A percentile compares a stretch with the other conserved stretches of the same genome.
phyloP scores from a whole-genome alignment of 768 basidiomycete genomes.

The Russula griseocarnosa region DNA sequence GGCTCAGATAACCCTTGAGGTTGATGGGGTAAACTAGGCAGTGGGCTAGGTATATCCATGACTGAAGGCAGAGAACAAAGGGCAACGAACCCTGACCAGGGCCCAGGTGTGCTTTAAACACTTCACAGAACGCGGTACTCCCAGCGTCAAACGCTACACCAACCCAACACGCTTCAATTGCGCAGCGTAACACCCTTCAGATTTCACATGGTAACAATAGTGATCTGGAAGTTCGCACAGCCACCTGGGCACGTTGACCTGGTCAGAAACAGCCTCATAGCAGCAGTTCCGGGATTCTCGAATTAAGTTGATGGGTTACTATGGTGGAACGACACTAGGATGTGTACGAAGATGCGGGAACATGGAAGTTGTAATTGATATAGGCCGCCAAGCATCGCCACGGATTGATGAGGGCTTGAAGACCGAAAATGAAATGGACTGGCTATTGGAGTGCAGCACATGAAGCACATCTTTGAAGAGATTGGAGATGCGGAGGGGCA shows the following conservation, averaged over 20 bases:
- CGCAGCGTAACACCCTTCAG: not conserved
- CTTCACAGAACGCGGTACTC: not conserved
- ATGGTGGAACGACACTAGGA: constrained; percentile 25
- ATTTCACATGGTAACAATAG: too few relatives aligned
- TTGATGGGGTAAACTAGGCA: not conserved
- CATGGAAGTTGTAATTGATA: constrained; percentile 15
- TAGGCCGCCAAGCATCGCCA: constrained; percentile 7
- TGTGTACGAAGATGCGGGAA: constrained; percentile 29
- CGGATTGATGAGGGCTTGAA: constrained; percentile 20
- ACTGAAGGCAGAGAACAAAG: not conserved
- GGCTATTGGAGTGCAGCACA: constrained; percentile 17
- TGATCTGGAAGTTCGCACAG: not conserved
- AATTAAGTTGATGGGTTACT: not conserved
- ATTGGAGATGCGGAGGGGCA: constrained; percentile 25
- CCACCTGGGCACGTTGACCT: not conserved
- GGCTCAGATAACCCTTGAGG: not conserved
- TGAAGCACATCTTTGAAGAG: constrained; percentile 29
- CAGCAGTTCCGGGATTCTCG: not conserved
- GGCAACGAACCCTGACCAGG: not conserved
- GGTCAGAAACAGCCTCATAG: not conserved
- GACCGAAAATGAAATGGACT: constrained; percentile 15
- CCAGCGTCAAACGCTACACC: not conserved
- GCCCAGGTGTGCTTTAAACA: not conserved
- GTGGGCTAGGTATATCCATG: too few relatives aligned
- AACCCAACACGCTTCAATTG: not conserved